phyloP scores from a whole-genome alignment of 192 early-diverging fungal genomes.

The Jimgerdemannia flammicorona region DNA sequence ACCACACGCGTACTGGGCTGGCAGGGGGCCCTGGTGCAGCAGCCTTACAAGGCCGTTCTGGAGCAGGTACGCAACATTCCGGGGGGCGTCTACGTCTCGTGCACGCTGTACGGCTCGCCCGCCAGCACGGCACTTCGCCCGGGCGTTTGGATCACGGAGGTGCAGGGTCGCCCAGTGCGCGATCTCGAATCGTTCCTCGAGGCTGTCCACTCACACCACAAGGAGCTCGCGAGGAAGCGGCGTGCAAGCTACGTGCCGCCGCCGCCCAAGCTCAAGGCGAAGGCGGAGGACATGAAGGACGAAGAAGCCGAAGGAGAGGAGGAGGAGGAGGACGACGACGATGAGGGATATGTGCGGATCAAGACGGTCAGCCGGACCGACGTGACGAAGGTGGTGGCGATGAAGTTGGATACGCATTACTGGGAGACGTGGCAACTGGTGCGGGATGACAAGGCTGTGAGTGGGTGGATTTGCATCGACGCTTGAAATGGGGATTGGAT shows the following conservation, averaged over 20 bases:
- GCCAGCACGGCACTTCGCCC: conserved; percentile 54
- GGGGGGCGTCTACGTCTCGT: conserved; percentile 59
- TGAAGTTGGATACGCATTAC: conserved; percentile 73
- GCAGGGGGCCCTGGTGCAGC: conserved; percentile 80
- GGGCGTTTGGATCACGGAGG: conserved; percentile 75
- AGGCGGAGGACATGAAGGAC: conserved; percentile 6
- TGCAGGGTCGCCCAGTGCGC: conserved; percentile 55
- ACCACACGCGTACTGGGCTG: conserved; percentile 73
- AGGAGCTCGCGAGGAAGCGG: conserved; percentile 34
- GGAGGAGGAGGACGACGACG: conserved; percentile 42
- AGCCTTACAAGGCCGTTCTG: conserved; percentile 63
- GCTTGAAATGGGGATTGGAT: neutral
- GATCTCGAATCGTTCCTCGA: conserved; percentile 62
- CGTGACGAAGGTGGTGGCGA: conserved; percentile 62
- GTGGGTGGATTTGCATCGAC: conserved; percentile 44
- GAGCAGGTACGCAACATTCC: conserved; percentile 65
- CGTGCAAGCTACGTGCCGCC: conserved; percentile 34
- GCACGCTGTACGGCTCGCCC: conserved; percentile 59
- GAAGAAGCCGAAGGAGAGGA: conserved; percentile 14
- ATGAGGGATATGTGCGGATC: conserved; percentile 54
- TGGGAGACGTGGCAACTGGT: conserved; percentile 70
- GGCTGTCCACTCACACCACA: conserved; percentile 44
- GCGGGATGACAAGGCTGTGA: conserved; percentile 34
- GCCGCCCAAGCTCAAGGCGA: conserved; percentile 8
- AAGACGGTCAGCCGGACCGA: conserved; percentile 53